A percentile compares a stretch with the other conserved stretches of the same genome.
Conservation (phyloP, 2,329 filamentous ascomycete genomes). For the Aspergillus sp. region DNA sequence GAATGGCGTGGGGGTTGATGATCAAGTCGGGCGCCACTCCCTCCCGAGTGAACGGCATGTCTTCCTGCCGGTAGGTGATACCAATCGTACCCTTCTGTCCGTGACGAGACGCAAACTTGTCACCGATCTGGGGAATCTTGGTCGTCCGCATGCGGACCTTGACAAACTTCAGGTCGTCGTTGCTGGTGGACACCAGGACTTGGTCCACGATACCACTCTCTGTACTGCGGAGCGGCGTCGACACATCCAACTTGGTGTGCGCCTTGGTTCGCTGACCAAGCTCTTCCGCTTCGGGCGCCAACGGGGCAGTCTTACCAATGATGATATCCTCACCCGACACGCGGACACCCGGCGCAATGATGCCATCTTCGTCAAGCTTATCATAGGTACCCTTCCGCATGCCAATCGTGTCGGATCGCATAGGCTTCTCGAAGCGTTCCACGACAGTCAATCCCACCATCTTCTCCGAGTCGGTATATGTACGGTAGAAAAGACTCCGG, state of each 20-base stretch:
- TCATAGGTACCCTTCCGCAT: constrained; percentile 96
- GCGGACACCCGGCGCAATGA: constrained; percentile 88
- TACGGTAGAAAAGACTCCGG: constrained; percentile 95
- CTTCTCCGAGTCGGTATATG: constrained; percentile 97
- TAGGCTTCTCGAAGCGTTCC: constrained; percentile 94
- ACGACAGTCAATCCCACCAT: constrained; percentile 89
- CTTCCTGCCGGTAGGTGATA: constrained; percentile 95
- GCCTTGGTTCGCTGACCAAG: constrained; percentile 85
- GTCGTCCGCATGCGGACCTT: constrained; percentile 97
- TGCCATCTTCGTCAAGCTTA: constrained; percentile 95
- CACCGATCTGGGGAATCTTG: constrained; percentile 96
- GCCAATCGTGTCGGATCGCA: constrained; percentile 79
- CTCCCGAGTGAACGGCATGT: constrained; percentile 96
- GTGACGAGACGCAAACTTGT: constrained; percentile 99
- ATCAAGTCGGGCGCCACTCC: constrained; percentile 93
- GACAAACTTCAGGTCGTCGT: constrained; percentile 90
- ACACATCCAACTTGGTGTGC: constrained; percentile 93
- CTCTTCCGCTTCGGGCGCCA: constrained; percentile 89
- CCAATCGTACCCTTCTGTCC: constrained; percentile 99
- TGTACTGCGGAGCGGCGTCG: constrained; percentile 88
- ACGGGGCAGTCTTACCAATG: constrained; percentile 96
- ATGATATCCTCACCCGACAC: constrained; percentile 98
- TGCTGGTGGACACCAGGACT: constrained; percentile 90
- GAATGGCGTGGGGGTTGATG: constrained; percentile 99
- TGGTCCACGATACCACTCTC: constrained; percentile 96